Evolutionary conservation across 2,329 filamentous ascomycete genomes (phyloP), one percentile per base, ranked within the genome.

Genomic region (Neocucurbitaria cava): DNA sequence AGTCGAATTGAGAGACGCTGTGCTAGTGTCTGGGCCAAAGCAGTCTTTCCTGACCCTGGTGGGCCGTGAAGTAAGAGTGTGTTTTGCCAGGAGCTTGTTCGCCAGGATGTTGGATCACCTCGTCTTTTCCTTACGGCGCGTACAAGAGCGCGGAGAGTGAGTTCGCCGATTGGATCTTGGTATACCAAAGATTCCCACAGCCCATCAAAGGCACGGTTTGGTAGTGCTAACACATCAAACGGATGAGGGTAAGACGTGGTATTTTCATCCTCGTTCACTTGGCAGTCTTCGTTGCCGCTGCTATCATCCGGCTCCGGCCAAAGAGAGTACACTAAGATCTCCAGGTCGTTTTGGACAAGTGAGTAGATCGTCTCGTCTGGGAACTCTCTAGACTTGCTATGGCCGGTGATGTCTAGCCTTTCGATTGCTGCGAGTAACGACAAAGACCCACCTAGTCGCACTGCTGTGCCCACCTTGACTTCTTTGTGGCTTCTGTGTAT

Each of bases 1-100:
- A 82, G 70, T 0, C 81, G 73, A 31, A 83, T 81, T 17, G 77
- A 75, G 2, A 82, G 70, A 61, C 81, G 82, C 52, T 83, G 81
- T 76, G 86, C 73, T 75, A 83, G 66, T 2, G 76, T 80, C 21
- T 79, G 76, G 49, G 77, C 80, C 2, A 81, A 65, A 1, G 74
- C 77, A 18, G 76, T 78, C 61, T 80, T 80, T 2, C 78, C 78
- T 17, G 70, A 75, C 1, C 79, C 79, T 2, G 79, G 76, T 7
- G 78, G 76, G 1, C 79, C 79, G 49, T 79, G 69, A 6, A 81
- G 65, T 6, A 80, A 64, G 5, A 78, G 65, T 9, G 82, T 64
- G 18, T 77, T 73, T 52, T 81, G 81, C 78, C 79, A 82, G 52
- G 76, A 77, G 56, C 79, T 74, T 1, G 72, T 70, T 49, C 69